Percentiles rank a stretch among this genome's conserved stretches.
phyloP scores from a whole-genome alignment of 2,329 filamentous ascomycete species.

The Penicillium sumatraense region DNA sequence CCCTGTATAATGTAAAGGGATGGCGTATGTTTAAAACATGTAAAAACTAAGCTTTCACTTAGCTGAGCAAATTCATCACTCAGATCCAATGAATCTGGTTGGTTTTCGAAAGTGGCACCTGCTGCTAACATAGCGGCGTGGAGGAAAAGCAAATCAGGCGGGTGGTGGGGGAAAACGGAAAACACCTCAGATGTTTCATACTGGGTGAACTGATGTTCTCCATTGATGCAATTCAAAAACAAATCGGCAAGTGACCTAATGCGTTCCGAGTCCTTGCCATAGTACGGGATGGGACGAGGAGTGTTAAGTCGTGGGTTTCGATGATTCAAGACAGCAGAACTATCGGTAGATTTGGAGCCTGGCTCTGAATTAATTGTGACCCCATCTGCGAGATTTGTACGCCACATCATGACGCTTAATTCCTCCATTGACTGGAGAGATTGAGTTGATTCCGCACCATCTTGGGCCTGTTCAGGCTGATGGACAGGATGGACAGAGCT shows the following conservation, averaged over 20 bases:
- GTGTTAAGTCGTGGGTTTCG: background rate
- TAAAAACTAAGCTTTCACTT: constrained; percentile 7
- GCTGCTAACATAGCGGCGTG: constrained; percentile 9
- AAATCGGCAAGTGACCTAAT: background rate
- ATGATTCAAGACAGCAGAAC: background rate
- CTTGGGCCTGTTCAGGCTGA: background rate
- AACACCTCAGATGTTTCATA: background rate
- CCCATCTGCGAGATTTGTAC: constrained; percentile 14
- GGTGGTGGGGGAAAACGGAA: background rate
- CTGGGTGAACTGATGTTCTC: constrained; percentile 11
- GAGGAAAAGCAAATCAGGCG: constrained; percentile 5
- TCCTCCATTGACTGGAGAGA: constrained; percentile 14
- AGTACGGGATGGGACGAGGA: background rate
- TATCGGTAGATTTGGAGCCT: background rate
- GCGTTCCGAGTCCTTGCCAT: background rate
- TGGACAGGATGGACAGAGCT: background rate
- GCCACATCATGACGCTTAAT: constrained; percentile 17
- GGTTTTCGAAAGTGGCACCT: constrained; percentile 9
- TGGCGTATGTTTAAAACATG: constrained; percentile 6
- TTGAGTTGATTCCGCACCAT: constrained; percentile 2
- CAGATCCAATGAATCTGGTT: background rate
- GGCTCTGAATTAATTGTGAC: constrained; percentile 3
- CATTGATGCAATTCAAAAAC: constrained; percentile 5
- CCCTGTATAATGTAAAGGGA: constrained; percentile 7
- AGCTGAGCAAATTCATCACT: constrained; percentile 6